Evolutionary conservation across 768 basidiomycete genomes (phyloP).

Genomic region (Amanita fuliginea): DNA sequence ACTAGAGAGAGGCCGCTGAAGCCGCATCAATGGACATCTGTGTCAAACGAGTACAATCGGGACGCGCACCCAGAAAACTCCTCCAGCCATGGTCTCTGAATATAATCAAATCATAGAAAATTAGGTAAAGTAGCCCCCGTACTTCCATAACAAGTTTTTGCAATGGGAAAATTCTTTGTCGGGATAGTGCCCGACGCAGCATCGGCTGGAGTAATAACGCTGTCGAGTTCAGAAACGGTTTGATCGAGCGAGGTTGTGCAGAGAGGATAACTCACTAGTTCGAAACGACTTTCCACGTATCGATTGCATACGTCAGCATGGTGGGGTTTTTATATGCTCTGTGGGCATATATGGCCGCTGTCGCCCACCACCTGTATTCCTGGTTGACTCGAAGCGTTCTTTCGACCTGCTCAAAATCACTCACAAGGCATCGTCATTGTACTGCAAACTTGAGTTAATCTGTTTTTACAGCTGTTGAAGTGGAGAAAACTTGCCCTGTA

Average conservation of each 20-base stretch:
- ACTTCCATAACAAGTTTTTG: slow-evolving; percentile 34
- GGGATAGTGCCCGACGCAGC: slow-evolving; percentile 25
- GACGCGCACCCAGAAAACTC: slow-evolving; percentile 40
- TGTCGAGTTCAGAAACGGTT: slow-evolving; percentile 8
- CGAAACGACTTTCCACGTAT: slow-evolving; percentile 37
- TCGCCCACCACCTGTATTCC: slow-evolving; percentile 41
- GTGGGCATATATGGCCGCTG: slow-evolving; percentile 37
- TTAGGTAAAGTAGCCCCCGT: slow-evolving; percentile 8
- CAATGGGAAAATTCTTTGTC: slow-evolving; percentile 29
- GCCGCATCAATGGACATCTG: slow-evolving; percentile 27
- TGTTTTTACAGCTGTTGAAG: neutral
- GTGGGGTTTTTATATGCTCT: slow-evolving; percentile 33
- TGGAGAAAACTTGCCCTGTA: neutral
- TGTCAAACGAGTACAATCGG: slow-evolving; percentile 21
- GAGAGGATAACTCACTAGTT: slow-evolving; percentile 24
- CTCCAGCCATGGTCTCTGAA: slow-evolving; percentile 38
- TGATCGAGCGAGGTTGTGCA: neutral
- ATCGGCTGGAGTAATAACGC: slow-evolving; percentile 30
- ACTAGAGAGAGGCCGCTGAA: neutral
- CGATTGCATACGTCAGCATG: slow-evolving; percentile 31
- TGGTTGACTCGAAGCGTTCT: no score
- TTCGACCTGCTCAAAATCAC: slow-evolving; percentile 15
- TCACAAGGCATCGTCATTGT: neutral
- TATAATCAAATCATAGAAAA: neutral
- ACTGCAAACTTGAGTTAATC: neutral